phyloP scores from a whole-genome alignment of 805 yeast species.

The Deakozyma indianensis region DNA sequence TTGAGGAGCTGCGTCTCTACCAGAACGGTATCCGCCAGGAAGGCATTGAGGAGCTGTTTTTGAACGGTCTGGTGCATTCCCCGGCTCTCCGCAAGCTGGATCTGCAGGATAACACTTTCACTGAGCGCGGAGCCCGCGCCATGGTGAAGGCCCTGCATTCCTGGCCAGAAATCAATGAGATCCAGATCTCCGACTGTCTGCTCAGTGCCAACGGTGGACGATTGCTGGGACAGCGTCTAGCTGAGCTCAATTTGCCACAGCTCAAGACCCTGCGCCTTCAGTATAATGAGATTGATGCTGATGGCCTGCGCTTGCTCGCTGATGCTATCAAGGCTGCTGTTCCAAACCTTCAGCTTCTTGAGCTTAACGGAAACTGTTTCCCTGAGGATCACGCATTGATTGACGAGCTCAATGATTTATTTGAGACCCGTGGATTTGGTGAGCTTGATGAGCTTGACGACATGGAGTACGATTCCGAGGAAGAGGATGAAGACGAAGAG shows the following conservation, averaged over 20 bases:
- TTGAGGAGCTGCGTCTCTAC: constrained; percentile 64
- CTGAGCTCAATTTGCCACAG: constrained; percentile 17
- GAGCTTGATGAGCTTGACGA: constrained; percentile 90
- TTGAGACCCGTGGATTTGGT: constrained; percentile 62
- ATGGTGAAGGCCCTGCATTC: constrained; percentile 43
- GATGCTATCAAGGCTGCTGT: constrained; percentile 39
- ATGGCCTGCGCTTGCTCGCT: constrained; percentile 45
- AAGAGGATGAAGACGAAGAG: constrained; percentile 53
- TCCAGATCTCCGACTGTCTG: constrained; percentile 81
- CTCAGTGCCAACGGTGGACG: constrained; percentile 69
- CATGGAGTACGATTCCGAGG: constrained; percentile 68
- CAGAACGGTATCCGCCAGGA: constrained; percentile 96
- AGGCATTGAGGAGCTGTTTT: constrained; percentile 66
- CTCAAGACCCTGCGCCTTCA: constrained; percentile 60
- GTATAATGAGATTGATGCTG: constrained; percentile 70
- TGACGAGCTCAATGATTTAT: constrained; percentile 43
- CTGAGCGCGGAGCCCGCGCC: constrained; percentile 47
- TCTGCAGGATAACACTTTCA: constrained; percentile 91
- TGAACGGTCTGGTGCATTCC: constrained; percentile 55
- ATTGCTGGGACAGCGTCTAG: constrained; percentile 26
- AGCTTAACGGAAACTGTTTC: constrained; percentile 86
- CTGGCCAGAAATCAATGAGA: constrained; percentile 62
- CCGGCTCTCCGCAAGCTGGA: constrained; percentile 54
- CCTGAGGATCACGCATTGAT: constrained; percentile 73
- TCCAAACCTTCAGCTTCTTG: constrained; percentile 49